A percentile compares a stretch with the other conserved stretches of the same genome.
Conservation (phyloP, 352 stramenopile species). For the Phytophthora europaea region DNA sequence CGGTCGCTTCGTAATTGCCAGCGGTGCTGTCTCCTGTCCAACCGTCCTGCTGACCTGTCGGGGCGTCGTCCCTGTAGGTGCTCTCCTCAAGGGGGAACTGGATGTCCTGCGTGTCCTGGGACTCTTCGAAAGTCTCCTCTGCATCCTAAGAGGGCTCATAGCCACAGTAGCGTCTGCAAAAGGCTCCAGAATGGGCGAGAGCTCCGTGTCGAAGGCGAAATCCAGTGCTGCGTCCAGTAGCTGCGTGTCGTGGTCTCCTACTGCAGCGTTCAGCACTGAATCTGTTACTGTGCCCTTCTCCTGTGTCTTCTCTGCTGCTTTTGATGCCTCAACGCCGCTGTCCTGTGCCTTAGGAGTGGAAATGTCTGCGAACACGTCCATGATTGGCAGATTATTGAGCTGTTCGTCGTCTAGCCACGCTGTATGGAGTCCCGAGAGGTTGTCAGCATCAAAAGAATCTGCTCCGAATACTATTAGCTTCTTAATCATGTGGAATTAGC, state of each 20-base stretch:
- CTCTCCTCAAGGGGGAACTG: conserved; percentile 23
- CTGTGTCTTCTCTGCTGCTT: conserved; percentile 37
- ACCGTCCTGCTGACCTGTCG: conserved; percentile 21
- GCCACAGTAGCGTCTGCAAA: conserved; percentile 36
- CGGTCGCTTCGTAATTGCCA: conserved; percentile 31
- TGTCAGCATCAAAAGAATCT: conserved; percentile 44
- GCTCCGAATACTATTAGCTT: background rate
- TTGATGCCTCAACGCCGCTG: conserved; percentile 19
- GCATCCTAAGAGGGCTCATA: conserved; percentile 33
- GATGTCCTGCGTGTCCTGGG: conserved; percentile 21
- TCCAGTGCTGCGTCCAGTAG: conserved; percentile 39
- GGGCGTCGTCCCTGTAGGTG: conserved; percentile 11
- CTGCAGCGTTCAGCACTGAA: conserved; percentile 46
- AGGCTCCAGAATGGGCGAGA: conserved; percentile 69
- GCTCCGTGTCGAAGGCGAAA: conserved; percentile 53
- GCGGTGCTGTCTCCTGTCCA: conserved; percentile 12
- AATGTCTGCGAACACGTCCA: conserved; percentile 46
- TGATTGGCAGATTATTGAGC: conserved; percentile 42
- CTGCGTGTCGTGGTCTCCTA: conserved; percentile 38
- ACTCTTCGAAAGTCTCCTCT: conserved; percentile 25
- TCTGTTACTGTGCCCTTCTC: conserved; percentile 45
- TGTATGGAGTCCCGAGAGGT: conserved; percentile 44
- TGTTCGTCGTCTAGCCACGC: conserved; percentile 66
- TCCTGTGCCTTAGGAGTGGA: conserved; percentile 34
- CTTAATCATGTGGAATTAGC: background rate